Conservation (phyloP, 2,329 filamentous ascomycete genomes). For the Eutypa lata region DNA sequence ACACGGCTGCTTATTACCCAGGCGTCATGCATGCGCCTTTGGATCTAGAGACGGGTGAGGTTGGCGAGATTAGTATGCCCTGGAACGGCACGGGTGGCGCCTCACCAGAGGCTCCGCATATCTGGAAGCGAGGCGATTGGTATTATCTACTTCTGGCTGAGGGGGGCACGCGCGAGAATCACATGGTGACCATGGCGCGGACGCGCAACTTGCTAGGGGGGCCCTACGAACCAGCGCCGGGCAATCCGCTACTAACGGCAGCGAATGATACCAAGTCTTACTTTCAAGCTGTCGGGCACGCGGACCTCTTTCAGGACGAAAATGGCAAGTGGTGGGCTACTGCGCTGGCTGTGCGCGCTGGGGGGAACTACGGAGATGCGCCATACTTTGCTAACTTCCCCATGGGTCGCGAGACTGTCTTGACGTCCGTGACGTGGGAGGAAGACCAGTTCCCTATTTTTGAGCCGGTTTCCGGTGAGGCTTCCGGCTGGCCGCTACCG, state of each 20-base stretch:
- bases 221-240: conserved; percentile 22
- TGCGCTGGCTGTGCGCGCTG: conserved; percentile 6
- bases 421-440: conserved; percentile 7
- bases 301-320: conserved; percentile 10
- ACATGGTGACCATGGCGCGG: conserved; percentile 27
- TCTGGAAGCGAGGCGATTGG: conserved; percentile 33
- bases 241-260: conserved; percentile 28
- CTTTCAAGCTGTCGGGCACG: conserved; percentile 12
- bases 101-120: conserved; percentile 36
- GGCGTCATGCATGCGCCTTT: conserved; percentile 1
- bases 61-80: conserved; percentile 17
- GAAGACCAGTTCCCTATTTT: neutral
- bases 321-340: conserved; percentile 14
- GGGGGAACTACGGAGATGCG: conserved; percentile 5
- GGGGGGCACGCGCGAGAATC: conserved; percentile 32
- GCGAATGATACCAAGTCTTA: conserved; percentile 8
- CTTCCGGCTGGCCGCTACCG: neutral
- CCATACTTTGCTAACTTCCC: neutral
- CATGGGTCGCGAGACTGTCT: conserved; percentile 9
- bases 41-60: conserved; percentile 1
- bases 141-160: conserved; percentile 41
- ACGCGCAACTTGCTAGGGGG: conserved; percentile 24
- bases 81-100: conserved; percentile 44
- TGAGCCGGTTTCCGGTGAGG: neutral
- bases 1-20: neutral